Evolutionary conservation across 345 rosid species (phyloP).

Genomic region (Populus nigra): DNA sequence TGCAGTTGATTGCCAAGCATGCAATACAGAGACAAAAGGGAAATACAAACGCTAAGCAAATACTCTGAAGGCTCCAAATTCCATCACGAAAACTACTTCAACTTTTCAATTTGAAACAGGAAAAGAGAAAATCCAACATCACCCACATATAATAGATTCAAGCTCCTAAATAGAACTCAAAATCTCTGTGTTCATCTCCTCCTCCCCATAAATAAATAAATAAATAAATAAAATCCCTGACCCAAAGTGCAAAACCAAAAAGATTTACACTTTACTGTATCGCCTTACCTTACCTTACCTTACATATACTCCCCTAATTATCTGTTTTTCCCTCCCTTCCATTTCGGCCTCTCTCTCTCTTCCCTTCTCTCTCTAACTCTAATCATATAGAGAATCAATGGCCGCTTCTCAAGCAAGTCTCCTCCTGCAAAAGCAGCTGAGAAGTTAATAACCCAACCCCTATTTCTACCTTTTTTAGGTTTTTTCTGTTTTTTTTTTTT

Average conservation of each 20-base stretch:
- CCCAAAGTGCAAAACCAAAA: neutral
- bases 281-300: too few species aligned
- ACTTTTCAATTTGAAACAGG: too few species aligned
- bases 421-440: constrained; percentile 93
- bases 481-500: neutral
- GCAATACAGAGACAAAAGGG: too few species aligned
- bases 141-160: too few species aligned
- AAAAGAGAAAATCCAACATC: neutral
- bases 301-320: neutral
- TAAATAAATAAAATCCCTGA: neutral
- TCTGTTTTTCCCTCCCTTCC: neutral
- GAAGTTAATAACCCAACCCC: constrained; percentile 36
- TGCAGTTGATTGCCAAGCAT: too few species aligned
- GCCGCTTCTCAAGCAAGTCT: constrained; percentile 80
- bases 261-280: neutral
- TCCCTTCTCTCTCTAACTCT: neutral
- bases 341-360: neutral
- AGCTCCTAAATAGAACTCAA: neutral
- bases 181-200: neutral
- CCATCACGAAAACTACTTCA: neutral
- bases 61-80: neutral
- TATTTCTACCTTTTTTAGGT: neutral
- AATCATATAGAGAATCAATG: neutral
- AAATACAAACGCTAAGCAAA: neutral
- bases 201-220: too few species aligned